phyloP scores from a whole-genome alignment of 495 filamentous ascomycete genomes.

The Talaromyces ruber region DNA sequence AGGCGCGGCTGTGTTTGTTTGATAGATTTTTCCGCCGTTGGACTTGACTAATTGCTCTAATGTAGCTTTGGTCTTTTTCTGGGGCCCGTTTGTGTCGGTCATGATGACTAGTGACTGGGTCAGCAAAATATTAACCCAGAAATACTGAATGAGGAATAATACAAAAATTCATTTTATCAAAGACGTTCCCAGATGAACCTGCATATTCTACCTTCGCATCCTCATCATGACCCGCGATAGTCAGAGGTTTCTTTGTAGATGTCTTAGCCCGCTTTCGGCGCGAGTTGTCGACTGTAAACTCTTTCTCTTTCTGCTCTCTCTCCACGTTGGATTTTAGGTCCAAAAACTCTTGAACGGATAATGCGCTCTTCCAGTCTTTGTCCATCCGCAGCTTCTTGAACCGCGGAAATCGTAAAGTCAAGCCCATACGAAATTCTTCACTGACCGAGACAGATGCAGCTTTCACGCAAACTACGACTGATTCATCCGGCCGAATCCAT shows the following conservation, averaged over 20 bases:
- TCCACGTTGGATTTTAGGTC: constrained; percentile 65
- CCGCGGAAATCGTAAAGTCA: constrained; percentile 85
- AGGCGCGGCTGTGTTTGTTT: constrained; percentile 53
- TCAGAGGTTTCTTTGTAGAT: constrained; percentile 54
- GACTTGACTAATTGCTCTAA: constrained; percentile 82
- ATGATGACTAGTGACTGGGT: constrained; percentile 42
- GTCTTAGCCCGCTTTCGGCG: constrained; percentile 55
- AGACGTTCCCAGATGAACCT: constrained; percentile 51
- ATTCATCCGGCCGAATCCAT: constrained; percentile 88
- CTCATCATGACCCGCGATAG: constrained; percentile 62
- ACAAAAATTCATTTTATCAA: constrained; percentile 75
- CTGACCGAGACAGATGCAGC: constrained; percentile 70
- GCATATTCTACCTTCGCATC: constrained; percentile 41
- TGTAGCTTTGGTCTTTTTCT: constrained; percentile 67
- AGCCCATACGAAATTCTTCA: constrained; percentile 66
- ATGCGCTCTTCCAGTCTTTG: constrained; percentile 72
- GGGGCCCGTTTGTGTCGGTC: constrained; percentile 47
- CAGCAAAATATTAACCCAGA: constrained; percentile 6
- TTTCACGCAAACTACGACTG: constrained; percentile 81
- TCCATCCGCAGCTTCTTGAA: constrained; percentile 79
- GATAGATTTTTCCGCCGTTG: constrained; percentile 77
- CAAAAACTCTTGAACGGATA: constrained; percentile 70
- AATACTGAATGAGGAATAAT: neutral
- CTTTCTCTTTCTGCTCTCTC: constrained; percentile 62
- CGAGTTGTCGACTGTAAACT: constrained; percentile 74